Evolutionary conservation across 192 early-diverging fungal genomes (phyloP).

Genomic region (Linnemannia hyalina): DNA sequence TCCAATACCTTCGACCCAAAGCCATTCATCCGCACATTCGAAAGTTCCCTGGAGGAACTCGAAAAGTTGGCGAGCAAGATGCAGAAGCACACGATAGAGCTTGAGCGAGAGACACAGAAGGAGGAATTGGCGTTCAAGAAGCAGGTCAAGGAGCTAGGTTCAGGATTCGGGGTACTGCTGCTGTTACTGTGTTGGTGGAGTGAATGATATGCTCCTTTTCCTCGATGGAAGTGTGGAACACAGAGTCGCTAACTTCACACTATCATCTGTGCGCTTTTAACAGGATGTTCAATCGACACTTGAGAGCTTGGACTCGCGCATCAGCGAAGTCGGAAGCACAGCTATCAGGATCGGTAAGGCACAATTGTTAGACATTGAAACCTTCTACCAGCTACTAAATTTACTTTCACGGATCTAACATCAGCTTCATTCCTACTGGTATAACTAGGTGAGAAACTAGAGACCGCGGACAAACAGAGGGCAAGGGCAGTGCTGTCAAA

Average conservation of each 20-base stretch:
- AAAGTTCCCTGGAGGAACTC: constrained; percentile 88
- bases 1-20: constrained; percentile 85
- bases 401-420: constrained; percentile 2
- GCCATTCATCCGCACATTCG: constrained; percentile 93
- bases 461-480: constrained; percentile 94
- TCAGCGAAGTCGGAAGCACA: constrained; percentile 94
- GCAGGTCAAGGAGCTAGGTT: constrained; percentile 82
- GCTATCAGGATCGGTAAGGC: constrained; percentile 90
- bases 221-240: background rate
- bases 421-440: background rate
- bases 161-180: constrained; percentile 79
- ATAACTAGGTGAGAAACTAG: constrained; percentile 90
- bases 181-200: background rate
- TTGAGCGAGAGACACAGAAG: constrained; percentile 82
- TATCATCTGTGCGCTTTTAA: background rate
- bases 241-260: background rate
- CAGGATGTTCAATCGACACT: constrained; percentile 91
- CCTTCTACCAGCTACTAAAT: background rate
- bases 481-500: constrained; percentile 88
- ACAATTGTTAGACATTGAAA: background rate
- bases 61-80: constrained; percentile 79
- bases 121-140: constrained; percentile 82
- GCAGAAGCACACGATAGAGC: constrained; percentile 85
- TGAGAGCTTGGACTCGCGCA: constrained; percentile 88
- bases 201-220: background rate